These are phyloP conservation scores for Fusarium lyarnte DNA, from an alignment of 2,329 filamentous ascomycete genomes.

Conservation along the genomic window DNA sequence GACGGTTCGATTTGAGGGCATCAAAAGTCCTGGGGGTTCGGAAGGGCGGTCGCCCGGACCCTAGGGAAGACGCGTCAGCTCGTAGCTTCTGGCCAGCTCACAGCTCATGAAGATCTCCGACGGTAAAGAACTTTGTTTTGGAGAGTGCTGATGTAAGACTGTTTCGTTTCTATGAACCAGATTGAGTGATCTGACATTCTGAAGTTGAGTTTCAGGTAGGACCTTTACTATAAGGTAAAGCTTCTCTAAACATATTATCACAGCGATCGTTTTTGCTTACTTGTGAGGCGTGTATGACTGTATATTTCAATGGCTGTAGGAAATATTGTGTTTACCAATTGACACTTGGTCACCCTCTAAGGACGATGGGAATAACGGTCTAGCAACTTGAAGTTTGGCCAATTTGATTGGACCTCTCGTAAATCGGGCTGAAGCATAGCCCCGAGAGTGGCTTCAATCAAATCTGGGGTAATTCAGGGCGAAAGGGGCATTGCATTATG, in stretches of 20 bases:
- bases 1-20: not conserved
- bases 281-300: rapidly evolving
- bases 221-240: rapidly evolving
- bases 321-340: not conserved
- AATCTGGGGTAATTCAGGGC: not conserved
- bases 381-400: rapidly evolving
- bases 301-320: rapidly evolving
- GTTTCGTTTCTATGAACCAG: rapidly evolving
- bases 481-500: not conserved
- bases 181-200: rapidly evolving
- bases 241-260: rapidly evolving
- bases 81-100: too few species aligned
- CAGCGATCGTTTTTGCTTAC: rapidly evolving
- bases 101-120: not conserved
- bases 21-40: not conserved
- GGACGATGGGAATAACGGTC: rapidly evolving
- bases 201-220: too few species aligned
- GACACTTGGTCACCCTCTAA: rapidly evolving
- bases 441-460: not conserved
- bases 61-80: not conserved
- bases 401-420: not conserved
- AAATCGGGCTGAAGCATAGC: not conserved
- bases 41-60: not conserved
- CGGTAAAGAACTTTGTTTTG: not conserved
- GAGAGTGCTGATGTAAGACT: not conserved